These are phyloP conservation scores for Picochlorum costavermella DNA, from an alignment of 139 green algal species.

Conservation along the genomic window DNA sequence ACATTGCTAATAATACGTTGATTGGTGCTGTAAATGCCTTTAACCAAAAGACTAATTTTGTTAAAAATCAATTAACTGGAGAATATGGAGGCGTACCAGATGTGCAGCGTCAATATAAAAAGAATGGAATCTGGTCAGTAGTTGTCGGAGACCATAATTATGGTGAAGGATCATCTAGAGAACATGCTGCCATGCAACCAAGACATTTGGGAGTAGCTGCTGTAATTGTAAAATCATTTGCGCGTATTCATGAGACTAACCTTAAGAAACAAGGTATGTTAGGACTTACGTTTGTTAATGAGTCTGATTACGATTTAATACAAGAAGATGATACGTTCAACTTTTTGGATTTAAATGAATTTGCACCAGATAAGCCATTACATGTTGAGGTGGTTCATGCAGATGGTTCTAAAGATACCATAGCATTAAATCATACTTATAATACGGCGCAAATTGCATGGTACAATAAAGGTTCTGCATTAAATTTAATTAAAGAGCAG, in stretches of 20 bases:
- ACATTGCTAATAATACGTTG: slow-evolving; percentile 97
- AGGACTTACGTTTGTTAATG: slow-evolving; percentile 79
- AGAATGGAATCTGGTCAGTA: slow-evolving; percentile 62
- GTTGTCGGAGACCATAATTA: slow-evolving; percentile 23
- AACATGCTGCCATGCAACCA: slow-evolving; percentile 91
- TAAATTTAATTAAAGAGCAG: too few relatives aligned
- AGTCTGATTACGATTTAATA: slow-evolving; percentile 87
- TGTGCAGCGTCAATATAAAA: slow-evolving; percentile 75
- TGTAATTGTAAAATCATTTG: slow-evolving; percentile 93
- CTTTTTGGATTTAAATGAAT: slow-evolving; percentile 67
- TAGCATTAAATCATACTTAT: slow-evolving; percentile 90
- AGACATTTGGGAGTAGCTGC: slow-evolving; percentile 80
- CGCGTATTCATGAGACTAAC: slow-evolving; percentile 96
- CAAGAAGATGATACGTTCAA: slow-evolving; percentile 51
- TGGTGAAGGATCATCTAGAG: slow-evolving; percentile 71
- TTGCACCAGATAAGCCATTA: slow-evolving; percentile 68
- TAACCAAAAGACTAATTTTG: slow-evolving; percentile 71
- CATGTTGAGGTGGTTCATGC: slow-evolving; percentile 66
- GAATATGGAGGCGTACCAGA: slow-evolving; percentile 58
- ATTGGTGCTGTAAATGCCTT: slow-evolving; percentile 88
- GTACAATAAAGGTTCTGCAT: slow-evolving; percentile 81
- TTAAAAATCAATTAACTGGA: slow-evolving; percentile 56
- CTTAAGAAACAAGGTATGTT: slow-evolving; percentile 94
- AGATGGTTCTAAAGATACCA: slow-evolving; percentile 70
- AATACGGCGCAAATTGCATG: slow-evolving; percentile 92